Base-by-base conservation (phyloP, 768 basidiomycete species). In the Suillus subluteus region DNA sequence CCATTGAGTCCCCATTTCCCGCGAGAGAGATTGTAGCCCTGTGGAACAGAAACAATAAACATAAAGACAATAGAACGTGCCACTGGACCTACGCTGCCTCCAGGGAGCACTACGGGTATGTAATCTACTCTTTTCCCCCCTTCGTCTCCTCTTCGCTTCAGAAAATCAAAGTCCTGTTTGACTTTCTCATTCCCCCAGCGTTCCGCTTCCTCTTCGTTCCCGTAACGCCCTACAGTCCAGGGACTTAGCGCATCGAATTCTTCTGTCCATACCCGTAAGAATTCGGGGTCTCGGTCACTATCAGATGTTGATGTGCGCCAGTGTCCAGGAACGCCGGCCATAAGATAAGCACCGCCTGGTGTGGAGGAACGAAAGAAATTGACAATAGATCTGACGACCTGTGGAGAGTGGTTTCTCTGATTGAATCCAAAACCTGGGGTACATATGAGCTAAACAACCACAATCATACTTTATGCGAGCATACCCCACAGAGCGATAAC, bases 291-390 rank as follows among this genome's bases (percentile, higher is more conserved):
- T n/a, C 11, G 46, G n/a, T 48, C 46, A n/a, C 46, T 48, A 48
- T 48, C 46, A 48, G 46, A 48, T 48, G 46, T 48, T 12, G n/a
- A 48, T 48, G 46, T n/a, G 46, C 46, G 46, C 46, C n/a, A 48
- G n/a, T 48, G n/a, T 12, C 46, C 46, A 48, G 46, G 46, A 12
- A 48, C 11, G 46, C 46, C 46, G 2, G 46, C 46, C n/a, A 48
- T 48, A n/a, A 48, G 46, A 48, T 48, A 48, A n/a, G n/a, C 46
- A n/a, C 46, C 46, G 11, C 46, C 46, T n/a, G 46, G 46, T 48
- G 46, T 48, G 46, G n/a, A 48, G n/a, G 46, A 48, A 48, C 46
- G 46, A 12, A 48, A 48, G 46, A 48, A 48, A 12, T 48, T 48
- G 46, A n/a, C 46, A 48, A 48, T n/a, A 12, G 46, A 48, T 48